Conservation (phyloP, 441 rosid genomes). For the Pelargonium cotyledonis region DNA sequence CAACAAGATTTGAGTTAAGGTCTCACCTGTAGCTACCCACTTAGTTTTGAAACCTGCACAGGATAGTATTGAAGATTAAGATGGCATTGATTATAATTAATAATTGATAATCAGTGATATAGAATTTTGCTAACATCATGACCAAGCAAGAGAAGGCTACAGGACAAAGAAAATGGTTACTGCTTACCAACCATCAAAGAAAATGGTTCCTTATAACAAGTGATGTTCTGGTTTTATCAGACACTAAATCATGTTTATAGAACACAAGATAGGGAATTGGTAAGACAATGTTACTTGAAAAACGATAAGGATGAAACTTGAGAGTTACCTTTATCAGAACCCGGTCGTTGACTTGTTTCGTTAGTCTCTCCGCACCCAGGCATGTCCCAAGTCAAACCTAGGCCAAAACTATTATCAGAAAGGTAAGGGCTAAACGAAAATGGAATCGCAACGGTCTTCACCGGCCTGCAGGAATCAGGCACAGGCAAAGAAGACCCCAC, state of each 20-base stretch:
- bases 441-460: slow-evolving; percentile 47
- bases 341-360: not conserved
- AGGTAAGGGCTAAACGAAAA: slow-evolving; percentile 46
- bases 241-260: too few relatives aligned
- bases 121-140: not conserved
- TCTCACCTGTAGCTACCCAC: slow-evolving; percentile 8
- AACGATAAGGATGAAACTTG: too few relatives aligned
- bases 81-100: not conserved
- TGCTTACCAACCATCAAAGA: too few relatives aligned
- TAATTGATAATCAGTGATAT: too few relatives aligned
- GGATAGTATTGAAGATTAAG: not conserved
- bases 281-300: too few relatives aligned
- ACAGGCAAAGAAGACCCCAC: slow-evolving; percentile 23
- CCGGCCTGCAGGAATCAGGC: slow-evolving; percentile 34
- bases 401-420: slow-evolving; percentile 50
- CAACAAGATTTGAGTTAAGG: not conserved
- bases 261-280: too few relatives aligned
- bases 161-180: not conserved
- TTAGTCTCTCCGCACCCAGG: slow-evolving; percentile 16
- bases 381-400: slow-evolving; percentile 47
- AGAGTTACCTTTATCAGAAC: slow-evolving; percentile 4
- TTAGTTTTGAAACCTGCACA: slow-evolving; percentile 5
- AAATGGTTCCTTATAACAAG: too few relatives aligned
- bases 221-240: too few relatives aligned
- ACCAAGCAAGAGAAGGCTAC: not conserved